Conservation (phyloP, 331 rosid genomes). For the Rhamnella rubrinervis region DNA sequence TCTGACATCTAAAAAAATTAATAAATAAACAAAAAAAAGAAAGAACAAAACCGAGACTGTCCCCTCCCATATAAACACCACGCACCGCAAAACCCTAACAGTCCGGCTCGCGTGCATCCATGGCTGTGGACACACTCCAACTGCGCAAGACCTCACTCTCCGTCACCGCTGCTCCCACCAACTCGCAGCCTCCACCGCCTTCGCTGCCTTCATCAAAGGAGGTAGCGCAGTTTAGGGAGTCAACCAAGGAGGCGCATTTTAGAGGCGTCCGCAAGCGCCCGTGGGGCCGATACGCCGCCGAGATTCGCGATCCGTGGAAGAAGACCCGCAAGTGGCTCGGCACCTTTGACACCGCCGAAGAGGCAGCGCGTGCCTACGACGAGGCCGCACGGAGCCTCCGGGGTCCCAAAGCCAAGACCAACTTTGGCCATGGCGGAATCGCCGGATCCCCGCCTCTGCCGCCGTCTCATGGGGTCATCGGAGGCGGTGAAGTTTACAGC, state of each 20-base stretch:
- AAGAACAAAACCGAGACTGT: slow-evolving; percentile 39
- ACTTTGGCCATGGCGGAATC: slow-evolving; percentile 39
- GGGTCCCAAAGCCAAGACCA: slow-evolving; percentile 71
- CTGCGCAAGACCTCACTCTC: slow-evolving; percentile 20
- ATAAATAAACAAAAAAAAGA: too few species aligned
- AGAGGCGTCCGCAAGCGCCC: slow-evolving; percentile 81
- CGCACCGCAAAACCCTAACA: slow-evolving; percentile 23
- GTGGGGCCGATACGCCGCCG: slow-evolving; percentile 85
- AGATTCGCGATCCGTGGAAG: slow-evolving; percentile 79
- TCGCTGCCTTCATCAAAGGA: background rate
- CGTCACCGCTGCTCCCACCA: slow-evolving; percentile 1
- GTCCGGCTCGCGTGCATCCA: slow-evolving; percentile 1
- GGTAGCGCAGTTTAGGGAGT: background rate
- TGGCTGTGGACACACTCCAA: slow-evolving; percentile 41
- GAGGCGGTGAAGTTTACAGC: background rate
- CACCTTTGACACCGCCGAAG: slow-evolving; percentile 83
- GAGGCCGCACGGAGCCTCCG: slow-evolving; percentile 65
- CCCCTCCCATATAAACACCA: slow-evolving; percentile 47
- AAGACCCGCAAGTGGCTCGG: slow-evolving; percentile 87
- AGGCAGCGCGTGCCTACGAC: slow-evolving; percentile 84
- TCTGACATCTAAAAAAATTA: slow-evolving; percentile 13
- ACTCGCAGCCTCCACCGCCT: background rate
- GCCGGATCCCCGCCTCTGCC: background rate
- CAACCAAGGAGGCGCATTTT: slow-evolving; percentile 30
- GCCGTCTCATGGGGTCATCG: background rate